phyloP scores from a whole-genome alignment of 805 yeast species.

The Limtongia smithiae region DNA sequence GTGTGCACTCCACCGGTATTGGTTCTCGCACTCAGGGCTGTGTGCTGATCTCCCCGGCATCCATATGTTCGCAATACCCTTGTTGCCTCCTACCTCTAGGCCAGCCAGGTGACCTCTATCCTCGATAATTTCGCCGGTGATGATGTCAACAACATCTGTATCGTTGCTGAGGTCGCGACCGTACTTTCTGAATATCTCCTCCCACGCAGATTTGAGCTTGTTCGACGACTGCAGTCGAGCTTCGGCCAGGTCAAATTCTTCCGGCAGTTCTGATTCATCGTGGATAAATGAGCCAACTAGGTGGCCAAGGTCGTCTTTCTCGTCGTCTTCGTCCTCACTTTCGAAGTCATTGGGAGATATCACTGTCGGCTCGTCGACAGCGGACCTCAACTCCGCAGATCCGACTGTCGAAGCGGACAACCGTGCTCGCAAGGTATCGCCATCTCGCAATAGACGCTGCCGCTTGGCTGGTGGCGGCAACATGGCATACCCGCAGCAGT shows the following conservation, averaged over 20 bases:
- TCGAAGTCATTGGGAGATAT: no score
- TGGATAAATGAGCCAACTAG: background rate
- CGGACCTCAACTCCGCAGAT: no score
- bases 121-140: conserved; percentile 57
- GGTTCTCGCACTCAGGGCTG: no score
- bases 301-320: no score
- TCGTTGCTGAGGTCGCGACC: conserved; percentile 35
- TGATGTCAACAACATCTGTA: conserved; percentile 49
- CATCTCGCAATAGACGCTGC: no score
- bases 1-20: no score
- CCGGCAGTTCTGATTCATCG: background rate
- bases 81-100: background rate
- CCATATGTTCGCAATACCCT: background rate
- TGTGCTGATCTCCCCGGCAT: conserved; percentile 2
- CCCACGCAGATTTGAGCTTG: conserved; percentile 36
- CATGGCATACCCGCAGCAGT: no score
- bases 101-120: conserved; percentile 63
- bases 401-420: no score
- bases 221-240: conserved; percentile 16
- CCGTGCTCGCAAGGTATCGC: no score
- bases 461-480: no score
- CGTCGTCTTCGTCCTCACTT: background rate
- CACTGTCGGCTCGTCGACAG: no score
- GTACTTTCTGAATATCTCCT: conserved; percentile 37
- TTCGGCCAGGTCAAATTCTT: conserved; percentile 6